Evolutionary conservation across 768 basidiomycete genomes (phyloP).

Genomic region (Tylopilus intermedius): DNA sequence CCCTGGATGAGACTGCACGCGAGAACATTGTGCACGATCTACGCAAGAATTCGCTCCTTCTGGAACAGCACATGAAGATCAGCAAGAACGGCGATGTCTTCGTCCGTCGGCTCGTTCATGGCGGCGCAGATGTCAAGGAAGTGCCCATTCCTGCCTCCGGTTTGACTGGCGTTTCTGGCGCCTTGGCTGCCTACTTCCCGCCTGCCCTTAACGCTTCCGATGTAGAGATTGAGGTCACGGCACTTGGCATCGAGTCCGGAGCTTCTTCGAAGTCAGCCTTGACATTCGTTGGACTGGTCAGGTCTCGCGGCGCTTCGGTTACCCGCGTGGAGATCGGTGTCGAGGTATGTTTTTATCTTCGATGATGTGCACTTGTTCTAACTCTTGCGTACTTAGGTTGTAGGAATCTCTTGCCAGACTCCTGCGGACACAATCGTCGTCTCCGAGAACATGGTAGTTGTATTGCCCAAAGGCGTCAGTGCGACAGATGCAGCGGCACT

Average conservation of each 20-base stretch:
- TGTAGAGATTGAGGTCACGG: conserved; percentile 18
- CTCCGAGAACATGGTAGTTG: conserved; percentile 7
- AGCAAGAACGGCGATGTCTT: conserved; percentile 21
- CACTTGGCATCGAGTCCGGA: conserved; percentile 7
- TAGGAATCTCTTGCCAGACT: conserved; percentile 17
- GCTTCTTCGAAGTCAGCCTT: conserved; percentile 12
- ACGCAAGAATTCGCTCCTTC: conserved; percentile 23
- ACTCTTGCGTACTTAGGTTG: conserved; percentile 9
- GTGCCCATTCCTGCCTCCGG: conserved; percentile 11
- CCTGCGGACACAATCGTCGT: conserved; percentile 17
- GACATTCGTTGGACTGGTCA: conserved; percentile 18
- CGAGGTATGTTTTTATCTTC: conserved; percentile 1
- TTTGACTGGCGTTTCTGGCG: conserved; percentile 7
- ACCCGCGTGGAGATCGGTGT: conserved; percentile 3
- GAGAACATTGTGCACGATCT: conserved; percentile 24
- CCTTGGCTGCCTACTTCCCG: conserved; percentile 19
- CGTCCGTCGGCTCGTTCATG: conserved; percentile 29
- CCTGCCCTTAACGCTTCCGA: conserved; percentile 14
- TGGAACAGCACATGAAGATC: conserved; percentile 30
- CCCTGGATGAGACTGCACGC: conserved; percentile 17
- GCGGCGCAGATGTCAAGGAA: conserved; percentile 19
- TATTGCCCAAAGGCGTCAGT: conserved; percentile 13
- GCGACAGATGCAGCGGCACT: conserved; percentile 20
- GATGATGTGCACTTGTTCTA: background rate
- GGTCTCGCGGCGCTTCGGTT: conserved; percentile 13